phyloP scores from a whole-genome alignment of 2,329 filamentous ascomycete species.

The Penicillium sp. region DNA sequence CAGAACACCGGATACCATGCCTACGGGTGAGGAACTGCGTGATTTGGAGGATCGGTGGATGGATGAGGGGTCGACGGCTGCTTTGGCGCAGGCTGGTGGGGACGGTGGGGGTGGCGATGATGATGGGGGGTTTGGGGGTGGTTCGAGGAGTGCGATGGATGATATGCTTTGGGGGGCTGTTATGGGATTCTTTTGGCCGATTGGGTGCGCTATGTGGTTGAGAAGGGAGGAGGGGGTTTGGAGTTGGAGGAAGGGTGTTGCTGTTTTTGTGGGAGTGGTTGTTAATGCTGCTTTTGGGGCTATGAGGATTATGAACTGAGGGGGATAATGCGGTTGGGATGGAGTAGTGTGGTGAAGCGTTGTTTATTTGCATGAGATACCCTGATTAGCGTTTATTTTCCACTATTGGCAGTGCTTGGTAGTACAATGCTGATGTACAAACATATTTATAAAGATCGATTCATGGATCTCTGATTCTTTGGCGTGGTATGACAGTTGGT shows the following conservation, averaged over 20 bases:
- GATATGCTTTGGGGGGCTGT: conserved; percentile 84
- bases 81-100: conserved; percentile 41
- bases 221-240: conserved; percentile 84
- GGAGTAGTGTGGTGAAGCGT: background rate
- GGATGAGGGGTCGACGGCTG: conserved; percentile 56
- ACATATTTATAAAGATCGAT: no score
- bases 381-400: background rate
- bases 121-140: conserved; percentile 43
- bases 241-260: conserved; percentile 78
- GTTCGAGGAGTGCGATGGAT: conserved; percentile 63
- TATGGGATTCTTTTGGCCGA: conserved; percentile 91
- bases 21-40: conserved; percentile 70
- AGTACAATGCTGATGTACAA: background rate
- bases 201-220: conserved; percentile 82
- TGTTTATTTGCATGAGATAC: conserved; percentile 20
- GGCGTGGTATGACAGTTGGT: background rate
- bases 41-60: conserved; percentile 88
- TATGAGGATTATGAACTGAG: conserved; percentile 54
- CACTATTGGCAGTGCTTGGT: background rate
- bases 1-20: conserved; percentile 86
- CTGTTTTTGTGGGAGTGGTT: conserved; percentile 79
- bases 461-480: no score
- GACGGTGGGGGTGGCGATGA: conserved; percentile 39
- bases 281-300: conserved; percentile 76
- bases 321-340: background rate